Percentiles rank a stretch among this genome's conserved stretches.
Conservation (phyloP, 1,139 yeast genomes). For the Pichia sp. region DNA sequence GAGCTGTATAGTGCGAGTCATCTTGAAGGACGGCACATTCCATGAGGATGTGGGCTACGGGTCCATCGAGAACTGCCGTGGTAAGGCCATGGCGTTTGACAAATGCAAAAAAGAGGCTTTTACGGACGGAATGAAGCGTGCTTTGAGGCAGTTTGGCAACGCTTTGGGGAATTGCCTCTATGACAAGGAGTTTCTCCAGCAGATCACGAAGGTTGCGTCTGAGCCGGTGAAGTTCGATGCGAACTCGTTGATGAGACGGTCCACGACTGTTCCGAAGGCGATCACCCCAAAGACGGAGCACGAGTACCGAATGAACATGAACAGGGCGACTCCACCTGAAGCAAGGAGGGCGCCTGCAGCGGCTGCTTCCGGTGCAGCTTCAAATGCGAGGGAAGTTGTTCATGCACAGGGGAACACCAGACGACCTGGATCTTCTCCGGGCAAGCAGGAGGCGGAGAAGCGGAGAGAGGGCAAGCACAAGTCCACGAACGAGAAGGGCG, state of each 20-base stretch:
- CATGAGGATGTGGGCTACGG: conserved; percentile 85
- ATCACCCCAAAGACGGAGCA: conserved; percentile 14
- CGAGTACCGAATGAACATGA: not conserved
- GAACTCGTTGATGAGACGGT: conserved; percentile 37
- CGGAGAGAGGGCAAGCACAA: conserved; percentile 10
- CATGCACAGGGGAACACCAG: not conserved
- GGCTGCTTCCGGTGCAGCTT: too few species aligned
- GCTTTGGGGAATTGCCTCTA: conserved; percentile 76
- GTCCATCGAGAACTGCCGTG: conserved; percentile 64
- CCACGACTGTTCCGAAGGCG: conserved; percentile 25
- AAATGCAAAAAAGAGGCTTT: conserved; percentile 78
- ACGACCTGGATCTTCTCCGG: not conserved
- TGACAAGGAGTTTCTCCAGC: conserved; percentile 59
- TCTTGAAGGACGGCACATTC: conserved; percentile 67
- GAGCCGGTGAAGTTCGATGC: conserved; percentile 55
- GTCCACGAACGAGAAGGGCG: conserved; percentile 15
- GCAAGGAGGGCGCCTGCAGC: not conserved
- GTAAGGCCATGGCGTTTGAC: conserved; percentile 72
- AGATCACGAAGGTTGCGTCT: conserved; percentile 45
- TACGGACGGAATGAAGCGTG: conserved; percentile 75
- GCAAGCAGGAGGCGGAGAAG: conserved; percentile 9
- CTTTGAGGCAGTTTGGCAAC: conserved; percentile 74
- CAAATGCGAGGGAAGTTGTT: not conserved
- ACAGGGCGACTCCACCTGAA: not conserved
- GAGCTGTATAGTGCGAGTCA: conserved; percentile 66